Evolutionary conservation across 1,284 basidiomycete species (phyloP).

Genomic region (Rhodotorula glutinis): DNA sequence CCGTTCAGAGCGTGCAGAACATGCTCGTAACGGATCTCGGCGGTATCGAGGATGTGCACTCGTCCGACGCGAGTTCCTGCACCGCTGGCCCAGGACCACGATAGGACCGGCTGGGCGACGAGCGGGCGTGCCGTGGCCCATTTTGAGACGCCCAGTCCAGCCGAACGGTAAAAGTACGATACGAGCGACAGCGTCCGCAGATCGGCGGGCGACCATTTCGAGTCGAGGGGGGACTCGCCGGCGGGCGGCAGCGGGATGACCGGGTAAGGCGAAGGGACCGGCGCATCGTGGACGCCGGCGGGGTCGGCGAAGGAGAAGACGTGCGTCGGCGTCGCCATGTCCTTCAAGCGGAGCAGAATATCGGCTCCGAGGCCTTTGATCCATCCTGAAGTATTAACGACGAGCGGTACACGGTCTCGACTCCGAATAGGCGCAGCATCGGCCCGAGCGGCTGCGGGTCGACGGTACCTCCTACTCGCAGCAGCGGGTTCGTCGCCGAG

Average conservation of each 20-base stretch:
- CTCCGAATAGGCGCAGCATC: slow-evolving; percentile 1
- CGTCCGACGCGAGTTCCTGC: slow-evolving; percentile 54
- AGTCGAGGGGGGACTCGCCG: slow-evolving; percentile 54
- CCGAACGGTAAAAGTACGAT: slow-evolving; percentile 74
- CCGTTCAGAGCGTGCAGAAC: slow-evolving; percentile 71
- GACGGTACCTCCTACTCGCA: background rate
- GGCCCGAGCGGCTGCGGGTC: background rate
- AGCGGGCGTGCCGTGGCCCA: slow-evolving; percentile 74
- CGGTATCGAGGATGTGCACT: slow-evolving; percentile 61
- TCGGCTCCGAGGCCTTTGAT: slow-evolving; percentile 88
- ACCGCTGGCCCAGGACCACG: slow-evolving; percentile 55
- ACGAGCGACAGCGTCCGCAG: slow-evolving; percentile 67
- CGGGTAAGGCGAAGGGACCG: background rate
- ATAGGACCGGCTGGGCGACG: slow-evolving; percentile 64
- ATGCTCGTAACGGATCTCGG: slow-evolving; percentile 66
- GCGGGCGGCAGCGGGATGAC: slow-evolving; percentile 45
- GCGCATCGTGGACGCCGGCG: slow-evolving; percentile 6
- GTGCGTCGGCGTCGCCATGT: slow-evolving; percentile 62
- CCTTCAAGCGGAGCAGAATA: slow-evolving; percentile 67
- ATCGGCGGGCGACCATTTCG: slow-evolving; percentile 59
- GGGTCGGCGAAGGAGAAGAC: slow-evolving; percentile 57
- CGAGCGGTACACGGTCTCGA: slow-evolving; percentile 58
- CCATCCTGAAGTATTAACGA: slow-evolving; percentile 98
- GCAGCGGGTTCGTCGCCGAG: slow-evolving; percentile 22
- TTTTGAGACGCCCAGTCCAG: slow-evolving; percentile 38